Percentiles rank a stretch among this genome's conserved stretches.
phyloP scores from a whole-genome alignment of 345 rosid species.

The Moricandia moricandioides region DNA sequence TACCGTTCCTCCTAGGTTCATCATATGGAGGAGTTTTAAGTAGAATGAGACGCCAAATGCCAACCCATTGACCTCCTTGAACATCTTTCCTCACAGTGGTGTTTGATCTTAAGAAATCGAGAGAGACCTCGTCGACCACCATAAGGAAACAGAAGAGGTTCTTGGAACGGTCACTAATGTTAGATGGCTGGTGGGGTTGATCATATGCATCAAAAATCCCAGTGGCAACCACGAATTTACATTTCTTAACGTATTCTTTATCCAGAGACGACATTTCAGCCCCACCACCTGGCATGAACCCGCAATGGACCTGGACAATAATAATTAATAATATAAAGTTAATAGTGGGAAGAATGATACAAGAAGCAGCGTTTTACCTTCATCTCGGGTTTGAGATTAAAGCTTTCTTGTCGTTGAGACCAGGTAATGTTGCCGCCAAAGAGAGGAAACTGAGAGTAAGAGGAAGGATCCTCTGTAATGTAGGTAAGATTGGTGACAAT shows the following conservation, averaged over 20 bases:
- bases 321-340: not conserved
- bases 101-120: constrained; percentile 59
- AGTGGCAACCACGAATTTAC: constrained; percentile 87
- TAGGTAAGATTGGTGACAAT: constrained; percentile 58
- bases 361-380: constrained; percentile 47
- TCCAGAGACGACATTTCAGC: constrained; percentile 78
- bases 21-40: constrained; percentile 83
- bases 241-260: constrained; percentile 61
- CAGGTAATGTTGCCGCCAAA: constrained; percentile 92
- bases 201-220: constrained; percentile 96
- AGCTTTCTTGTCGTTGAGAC: constrained; percentile 78
- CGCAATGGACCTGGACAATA: constrained; percentile 70
- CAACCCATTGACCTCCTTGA: constrained; percentile 79
- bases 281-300: constrained; percentile 80
- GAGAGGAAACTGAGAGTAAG: constrained; percentile 53
- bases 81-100: constrained; percentile 63
- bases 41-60: constrained; percentile 89
- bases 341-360: not conserved
- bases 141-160: constrained; percentile 88
- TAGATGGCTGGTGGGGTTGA: constrained; percentile 82
- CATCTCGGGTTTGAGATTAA: constrained; percentile 65
- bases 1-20: constrained; percentile 96
- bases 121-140: constrained; percentile 84
- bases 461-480: constrained; percentile 45
- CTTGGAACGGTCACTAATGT: constrained; percentile 69